Conservation (phyloP, 495 filamentous ascomycete species). For the Lasiosphaeria miniovina region DNA sequence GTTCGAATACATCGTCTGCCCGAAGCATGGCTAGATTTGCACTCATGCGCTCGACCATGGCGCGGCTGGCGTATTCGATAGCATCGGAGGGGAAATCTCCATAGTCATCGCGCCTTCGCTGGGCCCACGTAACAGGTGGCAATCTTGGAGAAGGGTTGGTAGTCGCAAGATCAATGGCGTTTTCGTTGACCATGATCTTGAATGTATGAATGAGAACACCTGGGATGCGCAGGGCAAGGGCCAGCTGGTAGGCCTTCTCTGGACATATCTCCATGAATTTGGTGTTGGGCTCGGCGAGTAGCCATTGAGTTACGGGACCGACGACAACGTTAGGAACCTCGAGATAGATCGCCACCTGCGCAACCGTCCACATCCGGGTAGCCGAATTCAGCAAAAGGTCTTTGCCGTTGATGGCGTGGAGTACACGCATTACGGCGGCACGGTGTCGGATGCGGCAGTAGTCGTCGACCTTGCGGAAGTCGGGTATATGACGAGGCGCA, state of each 20-base stretch:
- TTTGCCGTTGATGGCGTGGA: conserved; percentile 50
- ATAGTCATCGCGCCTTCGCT: conserved; percentile 29
- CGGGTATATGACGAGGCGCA: conserved; percentile 11
- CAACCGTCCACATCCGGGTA: conserved; percentile 61
- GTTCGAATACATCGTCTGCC: conserved; percentile 19
- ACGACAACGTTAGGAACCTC: conserved; percentile 46
- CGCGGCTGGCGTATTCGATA: conserved; percentile 27
- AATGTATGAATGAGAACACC: conserved; percentile 38
- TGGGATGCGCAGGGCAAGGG: conserved; percentile 33
- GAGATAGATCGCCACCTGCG: conserved; percentile 56
- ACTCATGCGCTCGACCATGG: conserved; percentile 26
- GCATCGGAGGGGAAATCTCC: conserved; percentile 33
- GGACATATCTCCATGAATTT: conserved; percentile 46
- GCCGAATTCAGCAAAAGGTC: conserved; percentile 59
- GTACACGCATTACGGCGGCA: conserved; percentile 56
- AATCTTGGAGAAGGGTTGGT: conserved; percentile 7
- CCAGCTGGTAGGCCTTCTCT: conserved; percentile 43
- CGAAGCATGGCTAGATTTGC: conserved; percentile 13
- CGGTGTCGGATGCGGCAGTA: conserved; percentile 61
- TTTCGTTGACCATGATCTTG: conserved; percentile 43
- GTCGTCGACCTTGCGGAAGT: conserved; percentile 41
- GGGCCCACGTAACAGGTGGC: conserved; percentile 18
- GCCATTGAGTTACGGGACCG: conserved; percentile 39
- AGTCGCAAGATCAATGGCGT: conserved; percentile 64
- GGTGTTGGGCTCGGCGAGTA: conserved; percentile 38